Evolutionary conservation across 2,329 filamentous ascomycete genomes (phyloP).

Genomic region (Cylindrodendrum hubeiense): DNA sequence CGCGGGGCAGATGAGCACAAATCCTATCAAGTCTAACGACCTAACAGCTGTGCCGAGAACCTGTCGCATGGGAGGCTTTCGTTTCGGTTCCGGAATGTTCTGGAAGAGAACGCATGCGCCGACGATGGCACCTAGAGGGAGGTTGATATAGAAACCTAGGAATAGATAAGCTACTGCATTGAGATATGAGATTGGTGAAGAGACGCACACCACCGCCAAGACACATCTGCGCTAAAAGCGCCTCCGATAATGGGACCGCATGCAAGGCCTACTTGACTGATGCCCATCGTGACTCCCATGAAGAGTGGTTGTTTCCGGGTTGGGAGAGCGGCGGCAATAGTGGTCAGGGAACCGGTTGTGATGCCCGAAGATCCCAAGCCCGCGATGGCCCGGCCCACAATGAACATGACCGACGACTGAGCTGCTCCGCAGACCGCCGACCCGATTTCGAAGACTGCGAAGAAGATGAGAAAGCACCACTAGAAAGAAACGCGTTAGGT

Average conservation of each 20-base stretch:
- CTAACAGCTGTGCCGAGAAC: no score
- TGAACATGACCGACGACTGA: slow-evolving; percentile 33
- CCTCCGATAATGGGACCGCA: slow-evolving; percentile 44
- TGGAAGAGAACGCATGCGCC: slow-evolving; percentile 48
- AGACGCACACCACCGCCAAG: slow-evolving; percentile 48
- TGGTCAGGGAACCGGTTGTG: slow-evolving; percentile 31
- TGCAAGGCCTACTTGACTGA: slow-evolving; percentile 45
- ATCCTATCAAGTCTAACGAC: slow-evolving; percentile 57
- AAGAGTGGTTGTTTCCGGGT: no score
- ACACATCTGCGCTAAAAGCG: slow-evolving; percentile 43
- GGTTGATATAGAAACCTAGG: slow-evolving; percentile 60
- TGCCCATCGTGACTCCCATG: no score
- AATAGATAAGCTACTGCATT: background rate
- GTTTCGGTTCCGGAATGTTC: slow-evolving; percentile 51
- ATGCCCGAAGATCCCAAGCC: slow-evolving; percentile 35
- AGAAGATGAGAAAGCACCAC: slow-evolving; percentile 31
- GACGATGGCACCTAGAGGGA: slow-evolving; percentile 57
- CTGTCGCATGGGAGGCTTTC: slow-evolving; percentile 45
- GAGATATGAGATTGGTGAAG: background rate
- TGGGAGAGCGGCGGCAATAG: slow-evolving; percentile 32
- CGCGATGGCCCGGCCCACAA: slow-evolving; percentile 36
- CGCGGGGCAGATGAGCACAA: slow-evolving; percentile 56
- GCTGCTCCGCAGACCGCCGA: slow-evolving; percentile 38
- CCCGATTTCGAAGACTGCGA: slow-evolving; percentile 35
- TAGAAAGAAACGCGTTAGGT: no score